phyloP scores from a whole-genome alignment of 148 eudicot genomes.

The Silene latifolia region DNA sequence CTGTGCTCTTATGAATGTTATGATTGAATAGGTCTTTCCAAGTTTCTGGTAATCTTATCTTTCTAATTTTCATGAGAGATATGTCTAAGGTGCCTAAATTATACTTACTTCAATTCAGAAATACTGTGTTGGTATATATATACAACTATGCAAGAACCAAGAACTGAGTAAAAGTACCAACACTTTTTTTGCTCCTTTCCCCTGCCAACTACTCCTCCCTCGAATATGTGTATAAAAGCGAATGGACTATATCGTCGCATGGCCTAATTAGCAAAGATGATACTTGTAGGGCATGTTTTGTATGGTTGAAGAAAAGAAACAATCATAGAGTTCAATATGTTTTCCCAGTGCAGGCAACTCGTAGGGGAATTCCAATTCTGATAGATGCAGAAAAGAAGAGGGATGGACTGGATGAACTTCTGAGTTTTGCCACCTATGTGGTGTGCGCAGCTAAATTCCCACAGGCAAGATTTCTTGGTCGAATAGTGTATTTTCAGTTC shows the following conservation, averaged over 20 bases:
- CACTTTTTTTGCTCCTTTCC: too few relatives aligned
- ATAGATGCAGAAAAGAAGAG: conserved; percentile 85
- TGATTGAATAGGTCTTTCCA: neutral
- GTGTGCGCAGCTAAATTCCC: conserved; percentile 89
- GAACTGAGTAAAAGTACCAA: too few relatives aligned
- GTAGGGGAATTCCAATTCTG: conserved; percentile 68
- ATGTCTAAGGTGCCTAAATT: too few relatives aligned
- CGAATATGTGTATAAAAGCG: too few relatives aligned
- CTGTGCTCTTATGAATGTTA: neutral
- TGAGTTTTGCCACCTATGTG: conserved; percentile 59
- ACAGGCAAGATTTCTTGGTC: conserved; percentile 44
- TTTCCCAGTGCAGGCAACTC: conserved; percentile 80
- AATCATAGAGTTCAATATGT: conserved; percentile 28
- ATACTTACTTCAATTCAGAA: too few relatives aligned
- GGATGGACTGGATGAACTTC: conserved; percentile 78
- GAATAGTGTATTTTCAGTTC: neutral
- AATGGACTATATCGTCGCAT: too few relatives aligned
- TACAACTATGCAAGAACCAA: too few relatives aligned
- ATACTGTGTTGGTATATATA: too few relatives aligned
- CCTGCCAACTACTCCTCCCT: too few relatives aligned
- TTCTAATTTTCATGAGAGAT: too few relatives aligned
- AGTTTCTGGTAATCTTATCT: too few relatives aligned
- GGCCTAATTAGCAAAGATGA: too few relatives aligned
- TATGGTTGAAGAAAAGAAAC: neutral
- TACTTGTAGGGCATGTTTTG: neutral